These are phyloP conservation scores for Fusarium beomiforme DNA, from an alignment of 2,329 filamentous ascomycete species.

Conservation along the genomic window DNA sequence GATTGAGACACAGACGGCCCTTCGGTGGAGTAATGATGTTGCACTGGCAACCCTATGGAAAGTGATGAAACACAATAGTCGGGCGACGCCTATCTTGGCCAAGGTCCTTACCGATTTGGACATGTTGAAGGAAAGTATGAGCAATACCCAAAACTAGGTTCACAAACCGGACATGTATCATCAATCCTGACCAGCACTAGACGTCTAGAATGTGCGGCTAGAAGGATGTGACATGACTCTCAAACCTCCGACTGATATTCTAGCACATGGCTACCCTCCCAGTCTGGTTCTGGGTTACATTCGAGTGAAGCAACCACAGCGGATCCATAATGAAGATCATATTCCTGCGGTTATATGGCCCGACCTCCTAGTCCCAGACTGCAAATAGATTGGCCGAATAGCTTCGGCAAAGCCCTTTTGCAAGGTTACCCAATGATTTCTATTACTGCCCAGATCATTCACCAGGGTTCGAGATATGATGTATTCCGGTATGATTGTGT, in stretches of 20 bases:
- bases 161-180: neutral
- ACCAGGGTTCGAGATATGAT: neutral
- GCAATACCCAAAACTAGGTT: neutral
- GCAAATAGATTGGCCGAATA: neutral
- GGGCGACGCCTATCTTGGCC: neutral
- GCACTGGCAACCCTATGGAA: neutral
- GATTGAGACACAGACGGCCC: constrained; percentile 17
- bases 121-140: neutral
- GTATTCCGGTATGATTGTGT: neutral
- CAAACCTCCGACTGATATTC: neutral
- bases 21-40: neutral
- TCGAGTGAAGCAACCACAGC: constrained; percentile 10
- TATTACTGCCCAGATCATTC: constrained; percentile 1
- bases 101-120: neutral
- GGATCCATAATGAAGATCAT: constrained; percentile 24
- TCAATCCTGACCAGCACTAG: neutral
- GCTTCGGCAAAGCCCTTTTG: constrained; percentile 7
- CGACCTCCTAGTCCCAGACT: neutral
- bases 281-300: neutral
- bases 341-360: constrained; percentile 1
- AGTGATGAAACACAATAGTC: constrained; percentile 23
- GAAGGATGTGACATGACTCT: constrained; percentile 1
- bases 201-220: neutral
- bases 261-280: neutral
- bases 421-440: neutral